Percentiles rank a stretch among this genome's conserved stretches.
Evolutionary conservation across 2,329 filamentous ascomycete species (phyloP).

Genomic region (Chalaropsis thielavioides): DNA sequence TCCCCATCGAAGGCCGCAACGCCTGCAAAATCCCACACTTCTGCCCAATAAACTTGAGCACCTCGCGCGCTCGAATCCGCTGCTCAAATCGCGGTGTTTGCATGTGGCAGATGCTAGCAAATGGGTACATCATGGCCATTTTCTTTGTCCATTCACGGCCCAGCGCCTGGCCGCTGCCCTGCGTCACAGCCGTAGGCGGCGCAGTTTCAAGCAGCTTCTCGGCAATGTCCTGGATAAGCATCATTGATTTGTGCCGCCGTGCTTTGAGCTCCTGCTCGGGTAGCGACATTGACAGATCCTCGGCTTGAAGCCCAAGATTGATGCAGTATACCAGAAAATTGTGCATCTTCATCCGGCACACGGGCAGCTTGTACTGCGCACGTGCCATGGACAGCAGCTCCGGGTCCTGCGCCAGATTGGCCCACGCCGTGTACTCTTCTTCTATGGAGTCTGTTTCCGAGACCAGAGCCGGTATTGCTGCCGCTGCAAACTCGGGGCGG

Average conservation of each 20-base stretch:
- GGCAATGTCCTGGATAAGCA: conserved; percentile 9
- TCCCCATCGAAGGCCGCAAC: conserved; percentile 11
- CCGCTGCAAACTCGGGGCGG: conserved; percentile 9
- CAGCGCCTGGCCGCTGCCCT: neutral
- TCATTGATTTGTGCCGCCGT: conserved; percentile 2
- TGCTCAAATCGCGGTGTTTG: conserved; percentile 13
- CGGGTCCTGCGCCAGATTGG: neutral
- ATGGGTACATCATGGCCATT: conserved; percentile 17
- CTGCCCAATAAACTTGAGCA: conserved; percentile 15
- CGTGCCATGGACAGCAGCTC: neutral
- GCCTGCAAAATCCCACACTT: conserved; percentile 16
- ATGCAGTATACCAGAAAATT: conserved; percentile 12
- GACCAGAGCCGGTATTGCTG: neutral
- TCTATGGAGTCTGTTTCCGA: conserved; percentile 4
- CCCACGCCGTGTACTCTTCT: conserved; percentile 1
- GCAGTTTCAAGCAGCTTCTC: conserved; percentile 11
- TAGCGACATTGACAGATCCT: neutral
- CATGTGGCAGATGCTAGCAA: conserved; percentile 17
- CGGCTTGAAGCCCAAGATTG: conserved; percentile 9
- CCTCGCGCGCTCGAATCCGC: conserved; percentile 10
- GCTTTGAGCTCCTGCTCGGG: neutral
- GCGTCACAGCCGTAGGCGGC: neutral
- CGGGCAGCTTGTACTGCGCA: conserved; percentile 12
- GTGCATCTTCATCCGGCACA: conserved; percentile 15
- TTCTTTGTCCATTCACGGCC: conserved; percentile 13